Base-by-base conservation (phyloP, 1,139 yeast species). In the Kurtzmaniella natalensis region DNA sequence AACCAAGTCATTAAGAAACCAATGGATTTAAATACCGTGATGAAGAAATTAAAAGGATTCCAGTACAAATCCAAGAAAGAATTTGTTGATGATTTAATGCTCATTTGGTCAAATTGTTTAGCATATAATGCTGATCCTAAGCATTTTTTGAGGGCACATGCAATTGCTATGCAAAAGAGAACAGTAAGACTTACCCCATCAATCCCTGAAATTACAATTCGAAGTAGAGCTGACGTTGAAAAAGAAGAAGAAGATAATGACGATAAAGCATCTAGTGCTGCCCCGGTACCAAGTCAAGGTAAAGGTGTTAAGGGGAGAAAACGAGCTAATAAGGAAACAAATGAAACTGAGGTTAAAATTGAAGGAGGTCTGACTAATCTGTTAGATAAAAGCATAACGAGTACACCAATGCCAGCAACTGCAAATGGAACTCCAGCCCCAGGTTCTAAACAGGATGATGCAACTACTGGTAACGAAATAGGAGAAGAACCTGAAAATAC, bases 61-160 rank as follows among this genome's bases (percentile, higher is more conserved):
- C 89, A 85, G 42, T 92, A 92, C 55, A 76, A 72, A 45, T 84
- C 88, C 31, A 92, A 89, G 50, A 75, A 78, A 42, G 95, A 85
- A 45, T 92, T 92, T 66, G 95, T 88, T 16, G 94, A 85, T 51
- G 98, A 92, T 55, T 64, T 92, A 38, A 85, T 85, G 89, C 69
- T 94, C 37, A 94, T 94, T 24, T 94, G 98, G 98, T 78, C 80
- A 40, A 94, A 94, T 57, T 94, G 99, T 55, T 64, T 94, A 41
- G 77, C 89, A 0, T 94, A 87, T 54, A 94, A 94, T 55, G 85
- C 96, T 0, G 98, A 94, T 50, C 98, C 98, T 2, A 83, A 81
- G 41, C 97, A 94, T 57, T 89, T 85, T 46, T 59, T 92, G 27
- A 69, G 99, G 37, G 86, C 81, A 0, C 97, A 92, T 61, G 98